Evolutionary conservation across 345 rosid species (phyloP).

Genomic region (Balakata baccata): DNA sequence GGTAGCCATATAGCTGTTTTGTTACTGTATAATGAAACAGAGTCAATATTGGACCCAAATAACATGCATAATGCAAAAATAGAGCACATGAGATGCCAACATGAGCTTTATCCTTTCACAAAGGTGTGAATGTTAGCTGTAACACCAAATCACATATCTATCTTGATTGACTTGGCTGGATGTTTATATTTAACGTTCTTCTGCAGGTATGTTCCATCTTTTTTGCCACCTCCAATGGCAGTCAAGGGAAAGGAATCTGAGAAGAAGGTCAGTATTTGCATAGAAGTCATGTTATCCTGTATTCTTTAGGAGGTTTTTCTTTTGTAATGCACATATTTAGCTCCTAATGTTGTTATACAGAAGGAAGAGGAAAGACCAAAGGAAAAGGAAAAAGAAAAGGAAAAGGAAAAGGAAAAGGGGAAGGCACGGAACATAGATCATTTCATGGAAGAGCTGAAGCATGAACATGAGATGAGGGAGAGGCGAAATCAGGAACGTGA

Average conservation of each 20-base stretch:
- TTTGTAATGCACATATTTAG: constrained; percentile 7
- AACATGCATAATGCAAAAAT: no score
- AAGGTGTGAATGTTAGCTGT: no score
- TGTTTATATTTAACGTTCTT: constrained; percentile 40
- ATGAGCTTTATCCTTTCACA: no score
- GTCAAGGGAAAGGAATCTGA: constrained; percentile 84
- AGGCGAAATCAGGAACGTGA: constrained; percentile 90
- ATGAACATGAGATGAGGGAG: constrained; percentile 96
- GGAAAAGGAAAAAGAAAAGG: constrained; percentile 87
- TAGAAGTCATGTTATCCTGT: no score
- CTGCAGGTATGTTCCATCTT: constrained; percentile 99
- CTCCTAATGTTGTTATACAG: constrained; percentile 37
- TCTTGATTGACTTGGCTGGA: constrained; percentile 26
- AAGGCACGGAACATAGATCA: constrained; percentile 87
- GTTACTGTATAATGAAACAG: no score
- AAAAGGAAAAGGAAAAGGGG: constrained; percentile 80
- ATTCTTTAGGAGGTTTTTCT: constrained; percentile 16
- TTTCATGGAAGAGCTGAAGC: constrained; percentile 98
- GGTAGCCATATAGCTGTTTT: no score
- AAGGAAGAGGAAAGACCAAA: constrained; percentile 76
- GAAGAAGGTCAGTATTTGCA: constrained; percentile 51
- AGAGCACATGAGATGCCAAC: no score
- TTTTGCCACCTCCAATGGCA: constrained; percentile 91
- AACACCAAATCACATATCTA: neutral
- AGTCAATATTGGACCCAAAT: no score